phyloP scores from a whole-genome alignment of 1,284 basidiomycete genomes.

The Neotropicomus parvogracilis region DNA sequence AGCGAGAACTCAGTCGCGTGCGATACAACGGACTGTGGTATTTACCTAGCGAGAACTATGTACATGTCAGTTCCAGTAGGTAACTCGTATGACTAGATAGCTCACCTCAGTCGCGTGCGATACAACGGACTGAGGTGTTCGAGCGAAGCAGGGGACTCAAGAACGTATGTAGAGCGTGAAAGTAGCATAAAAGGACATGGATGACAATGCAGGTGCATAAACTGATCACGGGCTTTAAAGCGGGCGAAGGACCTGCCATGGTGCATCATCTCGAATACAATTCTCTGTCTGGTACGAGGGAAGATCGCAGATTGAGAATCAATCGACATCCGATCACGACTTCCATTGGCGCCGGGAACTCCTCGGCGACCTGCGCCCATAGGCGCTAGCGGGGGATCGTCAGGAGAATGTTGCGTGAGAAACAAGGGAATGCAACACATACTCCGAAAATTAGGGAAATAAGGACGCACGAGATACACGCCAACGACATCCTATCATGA shows the following conservation, averaged over 20 bases:
- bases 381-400: neutral
- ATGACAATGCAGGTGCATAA: neutral
- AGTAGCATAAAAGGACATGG: too few species aligned
- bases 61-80: too few species aligned
- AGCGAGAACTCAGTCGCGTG: too few species aligned
- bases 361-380: slow-evolving; percentile 9
- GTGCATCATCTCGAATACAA: neutral
- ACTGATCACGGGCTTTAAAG: neutral
- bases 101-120: too few species aligned
- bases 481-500: slow-evolving; percentile 11
- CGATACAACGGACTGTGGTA: too few species aligned
- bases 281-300: neutral
- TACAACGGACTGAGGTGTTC: too few species aligned
- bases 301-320: too few species aligned
- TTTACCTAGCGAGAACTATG: too few species aligned
- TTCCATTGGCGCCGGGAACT: slow-evolving; percentile 7
- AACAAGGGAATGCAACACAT: neutral
- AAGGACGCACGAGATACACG: neutral
- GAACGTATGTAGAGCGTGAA: too few species aligned
- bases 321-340: slow-evolving; percentile 14
- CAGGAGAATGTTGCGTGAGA: too few species aligned
- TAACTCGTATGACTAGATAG: too few species aligned
- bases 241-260: neutral
- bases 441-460: slow-evolving; percentile 10
- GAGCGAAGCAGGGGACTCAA: too few species aligned